These are phyloP conservation scores for Herpetomonas samuelpessoai DNA, from an alignment of 208 protist species.

Conservation along the genomic window DNA sequence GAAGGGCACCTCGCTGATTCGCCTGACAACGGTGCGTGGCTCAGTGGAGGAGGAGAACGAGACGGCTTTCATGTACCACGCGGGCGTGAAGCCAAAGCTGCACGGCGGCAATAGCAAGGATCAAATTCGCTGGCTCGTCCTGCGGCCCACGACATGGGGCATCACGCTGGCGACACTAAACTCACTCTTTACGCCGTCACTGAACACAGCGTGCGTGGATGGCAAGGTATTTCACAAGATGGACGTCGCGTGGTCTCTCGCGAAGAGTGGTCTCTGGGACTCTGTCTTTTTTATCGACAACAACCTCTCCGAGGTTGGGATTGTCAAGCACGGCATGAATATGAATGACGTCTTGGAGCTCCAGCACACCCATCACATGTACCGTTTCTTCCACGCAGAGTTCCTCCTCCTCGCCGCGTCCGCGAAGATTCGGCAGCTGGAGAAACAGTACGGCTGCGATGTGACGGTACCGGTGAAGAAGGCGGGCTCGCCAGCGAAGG, in stretches of 20 bases:
- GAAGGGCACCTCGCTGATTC: conserved; percentile 42
- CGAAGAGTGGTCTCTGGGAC: conserved; percentile 70
- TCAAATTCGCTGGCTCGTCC: conserved; percentile 63
- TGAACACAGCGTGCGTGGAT: conserved; percentile 69
- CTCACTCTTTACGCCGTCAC: conserved; percentile 57
- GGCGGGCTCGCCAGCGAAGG: neutral
- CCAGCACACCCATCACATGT: conserved; percentile 25
- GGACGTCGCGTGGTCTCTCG: conserved; percentile 84
- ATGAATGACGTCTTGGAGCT: conserved; percentile 50
- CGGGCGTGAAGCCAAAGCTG: conserved; percentile 12
- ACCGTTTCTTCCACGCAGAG: conserved; percentile 65
- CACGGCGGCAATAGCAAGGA: conserved; percentile 27
- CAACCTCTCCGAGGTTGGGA: conserved; percentile 75
- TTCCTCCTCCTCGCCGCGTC: conserved; percentile 53
- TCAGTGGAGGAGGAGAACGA: conserved; percentile 33
- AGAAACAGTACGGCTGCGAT: conserved; percentile 31
- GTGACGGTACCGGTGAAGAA: conserved; percentile 21
- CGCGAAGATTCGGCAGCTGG: conserved; percentile 38
- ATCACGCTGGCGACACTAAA: conserved; percentile 70
- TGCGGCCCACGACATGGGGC: conserved; percentile 70
- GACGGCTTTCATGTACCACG: conserved; percentile 28
- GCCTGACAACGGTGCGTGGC: conserved; percentile 41
- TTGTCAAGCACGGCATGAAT: conserved; percentile 60
- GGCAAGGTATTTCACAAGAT: conserved; percentile 74
- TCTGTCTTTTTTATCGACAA: conserved; percentile 87